Conservation (phyloP, 495 filamentous ascomycete species). For the Neurospora sp. region DNA sequence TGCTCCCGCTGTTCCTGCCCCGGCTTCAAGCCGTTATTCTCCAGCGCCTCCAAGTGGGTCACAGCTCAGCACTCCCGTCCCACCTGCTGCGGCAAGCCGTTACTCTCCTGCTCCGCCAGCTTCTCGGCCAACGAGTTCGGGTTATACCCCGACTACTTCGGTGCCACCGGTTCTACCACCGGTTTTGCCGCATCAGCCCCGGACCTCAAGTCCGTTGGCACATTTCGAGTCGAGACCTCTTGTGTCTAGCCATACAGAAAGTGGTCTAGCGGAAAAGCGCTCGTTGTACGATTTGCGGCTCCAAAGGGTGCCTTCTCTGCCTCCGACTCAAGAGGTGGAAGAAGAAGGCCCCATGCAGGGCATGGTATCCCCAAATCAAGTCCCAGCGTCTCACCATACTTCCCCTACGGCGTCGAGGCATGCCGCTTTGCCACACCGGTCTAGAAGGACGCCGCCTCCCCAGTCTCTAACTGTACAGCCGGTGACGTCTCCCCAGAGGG, state of each 20-base stretch:
- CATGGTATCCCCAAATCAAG: constrained; percentile 12
- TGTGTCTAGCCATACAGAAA: constrained; percentile 20
- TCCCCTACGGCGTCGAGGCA: constrained; percentile 24
- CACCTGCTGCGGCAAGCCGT: constrained; percentile 33
- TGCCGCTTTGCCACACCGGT: constrained; percentile 15
- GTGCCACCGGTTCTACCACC: constrained; percentile 45
- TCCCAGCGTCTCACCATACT: constrained; percentile 6
- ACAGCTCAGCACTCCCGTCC: constrained; percentile 20
- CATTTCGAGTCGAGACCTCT: constrained; percentile 41
- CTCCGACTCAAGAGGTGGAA: constrained; percentile 44
- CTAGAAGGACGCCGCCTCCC: constrained; percentile 36
- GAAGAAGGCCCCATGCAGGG: constrained; percentile 26
- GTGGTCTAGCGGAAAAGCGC: constrained; percentile 29
- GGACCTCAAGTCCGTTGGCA: constrained; percentile 78
- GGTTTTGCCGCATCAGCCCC: constrained; percentile 62
- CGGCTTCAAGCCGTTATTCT: constrained; percentile 44
- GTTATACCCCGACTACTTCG: constrained; percentile 29
- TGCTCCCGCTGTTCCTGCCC: constrained; percentile 31
- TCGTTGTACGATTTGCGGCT: constrained; percentile 36
- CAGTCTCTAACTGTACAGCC: constrained; percentile 22
- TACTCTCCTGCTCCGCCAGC: constrained; percentile 45
- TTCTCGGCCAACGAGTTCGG: constrained; percentile 25
- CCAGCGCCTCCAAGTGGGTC: constrained; percentile 44
- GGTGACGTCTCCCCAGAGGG: constrained; percentile 41
- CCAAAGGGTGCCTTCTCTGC: constrained; percentile 37